Percentiles rank a stretch among this genome's conserved stretches.
These are phyloP conservation scores for Lentinus brumalis DNA, from an alignment of 768 basidiomycete species.

Conservation along the genomic window DNA sequence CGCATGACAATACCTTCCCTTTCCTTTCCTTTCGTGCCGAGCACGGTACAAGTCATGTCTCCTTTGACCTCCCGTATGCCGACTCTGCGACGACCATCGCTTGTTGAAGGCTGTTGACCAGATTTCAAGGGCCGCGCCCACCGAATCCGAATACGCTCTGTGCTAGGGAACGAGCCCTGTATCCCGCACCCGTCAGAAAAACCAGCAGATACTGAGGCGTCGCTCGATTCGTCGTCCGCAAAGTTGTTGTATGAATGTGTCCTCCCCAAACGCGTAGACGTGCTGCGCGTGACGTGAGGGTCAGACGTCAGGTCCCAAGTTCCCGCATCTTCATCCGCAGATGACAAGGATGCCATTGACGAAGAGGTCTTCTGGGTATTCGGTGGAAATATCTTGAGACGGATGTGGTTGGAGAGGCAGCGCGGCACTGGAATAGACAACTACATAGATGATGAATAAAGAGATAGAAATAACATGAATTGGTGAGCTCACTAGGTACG, in stretches of 20 bases:
- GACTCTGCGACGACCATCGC: constrained; percentile 63
- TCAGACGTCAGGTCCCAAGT: constrained; percentile 80
- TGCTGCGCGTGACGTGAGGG: constrained; percentile 65
- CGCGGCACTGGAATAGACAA: constrained; percentile 77
- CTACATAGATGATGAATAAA: constrained; percentile 36
- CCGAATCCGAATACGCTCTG: constrained; percentile 73
- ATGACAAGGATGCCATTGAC: constrained; percentile 78
- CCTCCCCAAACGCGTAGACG: constrained; percentile 50
- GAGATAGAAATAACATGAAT: neutral
- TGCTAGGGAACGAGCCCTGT: constrained; percentile 78
- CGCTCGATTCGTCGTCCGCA: constrained; percentile 83
- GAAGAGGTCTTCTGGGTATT: constrained; percentile 45
- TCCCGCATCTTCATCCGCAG: constrained; percentile 66
- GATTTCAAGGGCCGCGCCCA: constrained; percentile 71
- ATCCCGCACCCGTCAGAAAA: constrained; percentile 64
- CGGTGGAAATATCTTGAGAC: constrained; percentile 73
- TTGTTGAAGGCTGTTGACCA: constrained; percentile 42
- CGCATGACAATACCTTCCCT: constrained; percentile 57
- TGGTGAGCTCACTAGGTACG: constrained; percentile 58
- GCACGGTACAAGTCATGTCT: constrained; percentile 63
- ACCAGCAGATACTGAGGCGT: constrained; percentile 57
- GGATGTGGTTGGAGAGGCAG: constrained; percentile 76
- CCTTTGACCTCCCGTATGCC: constrained; percentile 70
- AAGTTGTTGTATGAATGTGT: constrained; percentile 66
- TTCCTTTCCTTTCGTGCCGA: constrained; percentile 44